A percentile compares a stretch with the other conserved stretches of the same genome.
Conservation (phyloP, 75 land plant genomes). For the Larix kaempferi region DNA sequence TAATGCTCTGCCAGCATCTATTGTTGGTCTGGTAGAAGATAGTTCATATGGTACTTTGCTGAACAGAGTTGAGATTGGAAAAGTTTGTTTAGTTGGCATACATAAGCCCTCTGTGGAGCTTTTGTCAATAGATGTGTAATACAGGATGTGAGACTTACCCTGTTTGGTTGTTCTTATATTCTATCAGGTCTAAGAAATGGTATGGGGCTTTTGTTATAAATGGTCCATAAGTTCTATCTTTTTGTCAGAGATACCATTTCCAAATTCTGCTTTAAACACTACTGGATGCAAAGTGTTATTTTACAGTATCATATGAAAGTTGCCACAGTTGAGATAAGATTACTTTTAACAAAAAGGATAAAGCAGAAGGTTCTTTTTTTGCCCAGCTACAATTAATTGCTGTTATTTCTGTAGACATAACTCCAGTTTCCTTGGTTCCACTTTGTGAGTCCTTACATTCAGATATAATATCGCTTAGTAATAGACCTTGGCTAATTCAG, state of each 20-base stretch:
- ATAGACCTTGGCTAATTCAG: conserved; percentile 96
- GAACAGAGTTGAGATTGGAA: conserved; percentile 37
- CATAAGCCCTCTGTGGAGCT: conserved; percentile 95
- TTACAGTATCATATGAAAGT: background rate
- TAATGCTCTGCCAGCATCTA: conserved; percentile 26
- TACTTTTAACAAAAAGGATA: conserved; percentile 11
- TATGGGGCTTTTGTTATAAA: conserved; percentile 26
- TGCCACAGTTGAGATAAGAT: background rate
- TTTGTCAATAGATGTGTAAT: conserved; percentile 52
- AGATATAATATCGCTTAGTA: conserved; percentile 89
- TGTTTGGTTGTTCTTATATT: conserved; percentile 68
- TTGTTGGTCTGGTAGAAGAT: conserved; percentile 21
- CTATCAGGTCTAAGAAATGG: conserved; percentile 51
- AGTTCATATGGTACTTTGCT: conserved; percentile 20
- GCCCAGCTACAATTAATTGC: conserved; percentile 72
- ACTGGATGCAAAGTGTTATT: background rate
- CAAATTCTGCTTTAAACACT: background rate
- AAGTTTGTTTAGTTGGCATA: conserved; percentile 78
- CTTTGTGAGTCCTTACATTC: conserved; percentile 61
- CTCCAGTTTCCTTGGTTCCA: conserved; percentile 85
- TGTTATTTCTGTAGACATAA: conserved; percentile 74
- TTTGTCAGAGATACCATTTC: background rate
- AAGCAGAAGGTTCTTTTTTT: conserved; percentile 21
- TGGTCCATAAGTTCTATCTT: conserved; percentile 48
- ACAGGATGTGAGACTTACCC: conserved; percentile 38